Percentiles rank a stretch among this genome's conserved stretches.
Conservation (phyloP, 345 rosid genomes). For the thale cress (Arabidopsis thaliana) region DNA sequence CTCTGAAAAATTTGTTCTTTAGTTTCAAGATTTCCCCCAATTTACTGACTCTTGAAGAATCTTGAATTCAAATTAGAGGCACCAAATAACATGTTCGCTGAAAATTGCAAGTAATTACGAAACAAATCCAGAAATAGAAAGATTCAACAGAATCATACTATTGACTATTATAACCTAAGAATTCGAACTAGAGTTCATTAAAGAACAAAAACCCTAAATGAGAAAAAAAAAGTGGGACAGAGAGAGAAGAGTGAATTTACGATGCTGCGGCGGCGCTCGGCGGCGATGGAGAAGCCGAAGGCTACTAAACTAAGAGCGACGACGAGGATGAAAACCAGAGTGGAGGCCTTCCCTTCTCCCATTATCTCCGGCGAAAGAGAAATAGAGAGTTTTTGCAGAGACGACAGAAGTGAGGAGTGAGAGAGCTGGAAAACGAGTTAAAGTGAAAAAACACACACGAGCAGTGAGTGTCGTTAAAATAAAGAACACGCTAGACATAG, state of each 20-base stretch:
- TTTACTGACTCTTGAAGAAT: not conserved
- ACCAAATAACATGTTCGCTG: not conserved
- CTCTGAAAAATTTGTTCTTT: not conserved
- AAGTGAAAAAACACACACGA: constrained; percentile 28
- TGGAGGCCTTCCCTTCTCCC: constrained; percentile 74
- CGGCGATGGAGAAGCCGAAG: constrained; percentile 94
- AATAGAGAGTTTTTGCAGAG: constrained; percentile 9
- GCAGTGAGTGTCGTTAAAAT: not conserved
- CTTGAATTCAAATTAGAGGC: not conserved
- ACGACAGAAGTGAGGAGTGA: constrained; percentile 1
- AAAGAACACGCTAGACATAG: not conserved
- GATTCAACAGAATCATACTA: not conserved
- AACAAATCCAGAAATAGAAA: constrained; percentile 2
- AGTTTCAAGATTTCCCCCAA: not conserved
- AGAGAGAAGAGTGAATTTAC: constrained; percentile 47
- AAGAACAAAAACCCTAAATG: constrained; percentile 9
- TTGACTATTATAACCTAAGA: not conserved
- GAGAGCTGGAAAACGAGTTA: constrained; percentile 25
- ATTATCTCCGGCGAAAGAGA: constrained; percentile 41
- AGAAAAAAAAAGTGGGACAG: constrained; percentile 7
- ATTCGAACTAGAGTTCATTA: not conserved
- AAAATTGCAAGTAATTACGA: constrained; percentile 5
- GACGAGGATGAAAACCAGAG: constrained; percentile 73
- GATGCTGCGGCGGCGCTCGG: constrained; percentile 87
- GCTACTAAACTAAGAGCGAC: constrained; percentile 84